Conservation (phyloP, 1,139 yeast genomes). For the Suhomyces maxii region DNA sequence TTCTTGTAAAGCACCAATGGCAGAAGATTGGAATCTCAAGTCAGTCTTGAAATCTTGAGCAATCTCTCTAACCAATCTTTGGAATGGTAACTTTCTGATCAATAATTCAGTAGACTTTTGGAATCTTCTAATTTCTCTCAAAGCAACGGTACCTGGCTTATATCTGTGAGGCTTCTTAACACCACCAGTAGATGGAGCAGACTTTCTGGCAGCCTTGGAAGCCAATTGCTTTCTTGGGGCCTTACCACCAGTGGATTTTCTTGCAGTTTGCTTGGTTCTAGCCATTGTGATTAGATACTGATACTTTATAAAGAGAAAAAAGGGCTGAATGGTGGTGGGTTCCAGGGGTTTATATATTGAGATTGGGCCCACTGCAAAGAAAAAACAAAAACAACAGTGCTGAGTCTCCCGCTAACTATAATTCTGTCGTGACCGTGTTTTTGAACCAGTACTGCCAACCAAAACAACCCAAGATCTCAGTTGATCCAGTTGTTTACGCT, state of each 20-base stretch:
- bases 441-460: too few species aligned
- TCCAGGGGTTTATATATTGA: conserved; percentile 1
- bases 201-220: conserved; percentile 98
- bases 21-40: conserved; percentile 96
- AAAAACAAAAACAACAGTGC: background rate
- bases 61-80: conserved; percentile 96
- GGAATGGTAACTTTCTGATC: conserved; percentile 98
- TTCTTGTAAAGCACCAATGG: conserved; percentile 98
- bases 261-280: conserved; percentile 98
- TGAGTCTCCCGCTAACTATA: too few species aligned
- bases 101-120: conserved; percentile 96
- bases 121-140: conserved; percentile 99
- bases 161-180: conserved; percentile 99
- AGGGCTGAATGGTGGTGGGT: background rate
- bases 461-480: too few species aligned
- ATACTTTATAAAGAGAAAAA: conserved; percentile 1
- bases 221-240: conserved; percentile 99
- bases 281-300: conserved; percentile 60
- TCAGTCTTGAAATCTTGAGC: conserved; percentile 98
- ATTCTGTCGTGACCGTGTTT: too few species aligned
- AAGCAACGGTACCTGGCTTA: conserved; percentile 99
- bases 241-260: conserved; percentile 99
- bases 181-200: conserved; percentile 98
- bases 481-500: too few species aligned
- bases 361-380: background rate